A percentile compares a stretch with the other conserved stretches of the same genome.
These are phyloP conservation scores for Fimicolochytrium jonesii DNA, from an alignment of 192 early-diverging fungal genomes.

Conservation along the genomic window DNA sequence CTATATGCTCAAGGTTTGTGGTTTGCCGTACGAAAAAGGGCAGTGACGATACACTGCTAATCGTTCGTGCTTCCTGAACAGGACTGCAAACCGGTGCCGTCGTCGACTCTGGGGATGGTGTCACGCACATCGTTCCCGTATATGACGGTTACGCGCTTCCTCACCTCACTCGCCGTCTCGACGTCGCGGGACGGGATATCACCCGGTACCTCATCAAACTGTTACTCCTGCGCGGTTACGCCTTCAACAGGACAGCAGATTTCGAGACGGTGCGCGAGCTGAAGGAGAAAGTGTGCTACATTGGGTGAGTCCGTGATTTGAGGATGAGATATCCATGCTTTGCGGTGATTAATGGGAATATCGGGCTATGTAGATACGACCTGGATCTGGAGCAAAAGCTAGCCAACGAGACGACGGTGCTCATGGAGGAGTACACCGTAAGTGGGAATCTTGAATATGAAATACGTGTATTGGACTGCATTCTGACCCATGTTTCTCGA, in stretches of 20 bases:
- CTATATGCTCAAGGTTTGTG: constrained; percentile 99
- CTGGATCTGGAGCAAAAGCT: constrained; percentile 90
- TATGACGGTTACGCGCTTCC: constrained; percentile 92
- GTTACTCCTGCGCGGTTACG: constrained; percentile 87
- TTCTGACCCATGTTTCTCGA: not conserved
- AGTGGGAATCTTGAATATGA: not conserved
- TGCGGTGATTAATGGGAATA: not conserved
- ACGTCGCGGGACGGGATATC: constrained; percentile 95
- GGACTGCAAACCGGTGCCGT: constrained; percentile 93
- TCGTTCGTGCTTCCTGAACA: constrained; percentile 8
- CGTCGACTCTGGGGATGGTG: constrained; percentile 97
- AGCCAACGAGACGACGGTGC: constrained; percentile 93
- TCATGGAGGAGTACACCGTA: constrained; percentile 93
- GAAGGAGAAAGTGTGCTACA: constrained; percentile 98
- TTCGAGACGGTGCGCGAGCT: constrained; percentile 97
- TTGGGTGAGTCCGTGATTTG: constrained; percentile 81
- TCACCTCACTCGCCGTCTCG: constrained; percentile 82
- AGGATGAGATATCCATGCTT: not conserved
- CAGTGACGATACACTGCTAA: constrained; percentile 7
- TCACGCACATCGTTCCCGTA: constrained; percentile 99
- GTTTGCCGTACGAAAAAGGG: too few species aligned
- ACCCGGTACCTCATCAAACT: constrained; percentile 97
- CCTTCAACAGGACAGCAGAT: constrained; percentile 96
- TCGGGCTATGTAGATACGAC: constrained; percentile 90
- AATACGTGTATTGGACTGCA: too few species aligned